Evolutionary conservation across 1,284 basidiomycete genomes (phyloP).

Genomic region (Peniophora sp.): DNA sequence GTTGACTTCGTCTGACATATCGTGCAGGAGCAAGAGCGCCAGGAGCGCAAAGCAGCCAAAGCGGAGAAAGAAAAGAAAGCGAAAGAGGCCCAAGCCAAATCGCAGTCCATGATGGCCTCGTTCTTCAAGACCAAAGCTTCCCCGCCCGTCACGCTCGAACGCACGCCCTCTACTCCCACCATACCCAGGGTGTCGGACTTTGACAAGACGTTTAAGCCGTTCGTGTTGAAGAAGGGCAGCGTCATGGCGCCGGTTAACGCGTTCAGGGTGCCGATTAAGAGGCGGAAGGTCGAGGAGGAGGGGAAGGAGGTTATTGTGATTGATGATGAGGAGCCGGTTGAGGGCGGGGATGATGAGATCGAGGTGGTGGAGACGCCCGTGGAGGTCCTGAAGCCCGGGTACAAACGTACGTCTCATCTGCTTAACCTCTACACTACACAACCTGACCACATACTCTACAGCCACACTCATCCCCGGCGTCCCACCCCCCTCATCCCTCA

Average conservation of each 20-base stretch:
- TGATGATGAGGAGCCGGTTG: constrained; percentile 27
- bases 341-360: constrained; percentile 18
- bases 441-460: constrained; percentile 3
- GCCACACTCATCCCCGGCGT: constrained; percentile 19
- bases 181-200: constrained; percentile 52
- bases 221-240: constrained; percentile 65
- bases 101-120: constrained; percentile 64
- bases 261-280: constrained; percentile 34
- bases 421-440: constrained; percentile 5
- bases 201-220: constrained; percentile 67
- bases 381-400: constrained; percentile 21
- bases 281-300: constrained; percentile 12
- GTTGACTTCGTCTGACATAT: constrained; percentile 2
- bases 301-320: constrained; percentile 45
- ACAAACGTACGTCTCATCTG: constrained; percentile 25
- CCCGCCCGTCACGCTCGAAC: constrained; percentile 17
- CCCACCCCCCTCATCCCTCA: neutral
- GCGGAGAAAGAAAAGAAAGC: constrained; percentile 62
- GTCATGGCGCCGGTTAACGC: constrained; percentile 65
- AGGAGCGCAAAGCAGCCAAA: constrained; percentile 58
- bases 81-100: constrained; percentile 59
- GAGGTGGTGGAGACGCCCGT: constrained; percentile 14
- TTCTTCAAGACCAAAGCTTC: constrained; percentile 60
- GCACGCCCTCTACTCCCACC: constrained; percentile 28
- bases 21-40: constrained; percentile 54